phyloP scores from a whole-genome alignment of 2,329 filamentous ascomycete species.

The Fusarium sp. region DNA sequence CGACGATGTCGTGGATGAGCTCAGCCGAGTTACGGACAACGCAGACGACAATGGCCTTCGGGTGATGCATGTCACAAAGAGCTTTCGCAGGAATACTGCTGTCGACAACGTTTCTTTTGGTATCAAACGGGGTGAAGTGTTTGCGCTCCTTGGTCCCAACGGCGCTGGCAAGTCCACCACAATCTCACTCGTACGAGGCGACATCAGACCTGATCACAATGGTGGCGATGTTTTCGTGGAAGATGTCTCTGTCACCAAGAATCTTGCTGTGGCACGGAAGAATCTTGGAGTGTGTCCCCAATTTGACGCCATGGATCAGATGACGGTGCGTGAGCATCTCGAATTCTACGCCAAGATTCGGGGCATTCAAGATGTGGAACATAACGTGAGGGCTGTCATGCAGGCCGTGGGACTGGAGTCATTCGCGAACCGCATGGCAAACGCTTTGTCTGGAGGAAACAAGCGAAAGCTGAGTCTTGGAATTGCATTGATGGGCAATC shows the following conservation, averaged over 20 bases:
- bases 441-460: conserved; percentile 87
- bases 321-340: conserved; percentile 90
- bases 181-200: conserved; percentile 90
- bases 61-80: conserved; percentile 84
- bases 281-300: conserved; percentile 93
- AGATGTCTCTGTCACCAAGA: conserved; percentile 77
- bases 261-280: conserved; percentile 77
- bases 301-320: conserved; percentile 87
- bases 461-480: conserved; percentile 92
- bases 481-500: conserved; percentile 93
- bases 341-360: conserved; percentile 88
- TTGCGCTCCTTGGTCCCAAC: conserved; percentile 90
- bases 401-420: conserved; percentile 80
- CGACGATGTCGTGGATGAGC: conserved; percentile 74
- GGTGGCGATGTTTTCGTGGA: conserved; percentile 88
- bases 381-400: conserved; percentile 85
- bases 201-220: conserved; percentile 77
- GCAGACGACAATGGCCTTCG: conserved; percentile 73
- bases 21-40: conserved; percentile 66
- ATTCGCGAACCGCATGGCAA: conserved; percentile 80
- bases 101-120: conserved; percentile 92
- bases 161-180: conserved; percentile 93
- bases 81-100: conserved; percentile 79
- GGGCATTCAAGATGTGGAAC: conserved; percentile 78
- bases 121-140: conserved; percentile 83